Evolutionary conservation across 192 early-diverging fungal species (phyloP).

Genomic region (Rhizophagus sp.): DNA sequence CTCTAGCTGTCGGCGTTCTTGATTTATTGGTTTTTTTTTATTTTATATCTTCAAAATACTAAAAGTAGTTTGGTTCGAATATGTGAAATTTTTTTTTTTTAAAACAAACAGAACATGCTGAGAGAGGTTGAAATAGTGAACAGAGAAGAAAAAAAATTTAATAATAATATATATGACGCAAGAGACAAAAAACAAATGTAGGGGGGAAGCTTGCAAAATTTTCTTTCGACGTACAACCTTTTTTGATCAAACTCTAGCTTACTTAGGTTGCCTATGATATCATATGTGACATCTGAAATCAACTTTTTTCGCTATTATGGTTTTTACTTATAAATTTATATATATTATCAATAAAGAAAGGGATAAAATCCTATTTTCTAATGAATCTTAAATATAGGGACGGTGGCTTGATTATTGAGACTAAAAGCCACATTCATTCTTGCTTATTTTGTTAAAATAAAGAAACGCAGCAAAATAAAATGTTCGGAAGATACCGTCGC

Average conservation of each 20-base stretch:
- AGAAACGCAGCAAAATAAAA: too few species aligned
- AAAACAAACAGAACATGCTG: background rate
- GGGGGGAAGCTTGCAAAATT: background rate
- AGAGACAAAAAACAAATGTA: background rate
- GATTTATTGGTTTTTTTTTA: background rate
- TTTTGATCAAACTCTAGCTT: background rate
- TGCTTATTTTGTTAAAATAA: too few species aligned
- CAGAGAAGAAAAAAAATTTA: background rate
- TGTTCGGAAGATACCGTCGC: too few species aligned
- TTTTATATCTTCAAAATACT: background rate
- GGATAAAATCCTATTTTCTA: too few species aligned
- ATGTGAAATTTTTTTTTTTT: background rate
- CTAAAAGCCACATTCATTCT: too few species aligned
- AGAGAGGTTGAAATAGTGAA: background rate
- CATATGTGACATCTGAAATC: background rate
- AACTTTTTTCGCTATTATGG: too few species aligned
- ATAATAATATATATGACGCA: background rate
- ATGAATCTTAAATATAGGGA: too few species aligned
- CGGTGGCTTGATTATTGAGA: too few species aligned
- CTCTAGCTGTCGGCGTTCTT: background rate
- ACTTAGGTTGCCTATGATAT: background rate
- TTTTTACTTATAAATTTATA: too few species aligned
- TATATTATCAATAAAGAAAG: too few species aligned
- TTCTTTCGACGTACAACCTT: background rate
- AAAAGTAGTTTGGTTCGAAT: background rate